phyloP scores from a whole-genome alignment of 2,329 filamentous ascomycete genomes.

The Akanthomyces dipterigenus region DNA sequence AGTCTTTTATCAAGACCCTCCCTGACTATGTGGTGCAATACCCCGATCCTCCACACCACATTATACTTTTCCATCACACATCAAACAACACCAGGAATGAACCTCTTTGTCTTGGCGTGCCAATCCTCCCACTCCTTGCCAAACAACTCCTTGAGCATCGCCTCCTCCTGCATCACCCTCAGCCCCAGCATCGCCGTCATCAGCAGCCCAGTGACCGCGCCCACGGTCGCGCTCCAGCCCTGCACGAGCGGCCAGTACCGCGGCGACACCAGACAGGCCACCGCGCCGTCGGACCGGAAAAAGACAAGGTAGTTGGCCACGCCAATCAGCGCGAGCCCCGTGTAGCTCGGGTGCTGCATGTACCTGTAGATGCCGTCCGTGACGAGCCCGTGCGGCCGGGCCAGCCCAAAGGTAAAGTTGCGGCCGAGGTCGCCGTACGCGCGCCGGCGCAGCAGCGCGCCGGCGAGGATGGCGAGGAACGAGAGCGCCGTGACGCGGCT shows the following conservation, averaged over 20 bases:
- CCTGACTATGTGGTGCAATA: too few relatives aligned
- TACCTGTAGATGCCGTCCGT: slow-evolving; percentile 43
- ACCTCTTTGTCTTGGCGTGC: neutral
- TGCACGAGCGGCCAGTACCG: neutral
- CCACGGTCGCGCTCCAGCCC: neutral
- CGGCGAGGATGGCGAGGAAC: slow-evolving; percentile 18
- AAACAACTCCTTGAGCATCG: neutral
- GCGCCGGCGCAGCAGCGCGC: slow-evolving; percentile 24
- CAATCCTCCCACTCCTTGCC: neutral
- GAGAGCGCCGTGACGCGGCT: neutral
- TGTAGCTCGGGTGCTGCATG: slow-evolving; percentile 48
- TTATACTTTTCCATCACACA: too few relatives aligned
- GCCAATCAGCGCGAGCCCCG: slow-evolving; percentile 31
- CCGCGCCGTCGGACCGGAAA: slow-evolving; percentile 17
- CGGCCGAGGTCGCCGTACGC: slow-evolving; percentile 40
- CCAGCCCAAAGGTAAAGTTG: slow-evolving; percentile 47
- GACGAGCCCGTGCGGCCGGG: slow-evolving; percentile 36
- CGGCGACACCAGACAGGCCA: neutral
- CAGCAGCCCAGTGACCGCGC: too few relatives aligned
- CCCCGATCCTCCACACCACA: too few relatives aligned
- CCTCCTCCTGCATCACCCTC: neutral
- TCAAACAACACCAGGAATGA: neutral
- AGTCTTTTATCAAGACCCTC: too few relatives aligned
- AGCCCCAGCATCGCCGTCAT: neutral
- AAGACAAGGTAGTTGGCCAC: slow-evolving; percentile 27